These are phyloP conservation scores for Ambispora gerdemannii DNA, from an alignment of 192 early-diverging fungal genomes.

Conservation along the genomic window DNA sequence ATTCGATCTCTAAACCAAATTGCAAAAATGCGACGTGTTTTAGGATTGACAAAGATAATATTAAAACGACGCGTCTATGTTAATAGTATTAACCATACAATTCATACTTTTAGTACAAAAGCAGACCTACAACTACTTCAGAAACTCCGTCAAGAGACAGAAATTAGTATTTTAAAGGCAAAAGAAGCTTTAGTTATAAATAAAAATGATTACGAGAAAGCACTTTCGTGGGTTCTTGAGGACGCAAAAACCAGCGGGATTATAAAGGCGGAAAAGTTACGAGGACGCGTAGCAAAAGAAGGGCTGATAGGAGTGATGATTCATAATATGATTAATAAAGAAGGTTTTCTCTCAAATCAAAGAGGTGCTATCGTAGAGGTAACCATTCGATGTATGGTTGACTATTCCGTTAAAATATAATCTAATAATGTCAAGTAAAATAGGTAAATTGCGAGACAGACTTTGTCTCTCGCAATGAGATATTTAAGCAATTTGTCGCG, in stretches of 20 bases:
- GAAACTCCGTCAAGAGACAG: constrained; percentile 73
- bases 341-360: constrained; percentile 20
- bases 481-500: constrained; percentile 72
- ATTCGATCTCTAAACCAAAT: no score
- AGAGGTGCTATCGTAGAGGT: constrained; percentile 69
- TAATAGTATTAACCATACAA: no score
- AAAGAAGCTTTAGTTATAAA: constrained; percentile 76
- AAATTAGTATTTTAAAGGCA: constrained; percentile 78
- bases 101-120: constrained; percentile 16
- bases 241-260: constrained; percentile 67
- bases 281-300: constrained; percentile 69
- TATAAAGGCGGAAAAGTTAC: constrained; percentile 82
- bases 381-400: neutral
- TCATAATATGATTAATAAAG: constrained; percentile 45
- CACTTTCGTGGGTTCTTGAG: constrained; percentile 76
- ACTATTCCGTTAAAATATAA: neutral
- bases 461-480: constrained; percentile 83
- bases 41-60: no score
- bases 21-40: no score
- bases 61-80: no score
- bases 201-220: constrained; percentile 69
- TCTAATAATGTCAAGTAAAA: neutral
- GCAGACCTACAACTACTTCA: constrained; percentile 50
- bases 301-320: constrained; percentile 71
- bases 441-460: constrained; percentile 90